Conservation (phyloP, 2,329 filamentous ascomycete genomes). For the Westerdykella sp. region DNA sequence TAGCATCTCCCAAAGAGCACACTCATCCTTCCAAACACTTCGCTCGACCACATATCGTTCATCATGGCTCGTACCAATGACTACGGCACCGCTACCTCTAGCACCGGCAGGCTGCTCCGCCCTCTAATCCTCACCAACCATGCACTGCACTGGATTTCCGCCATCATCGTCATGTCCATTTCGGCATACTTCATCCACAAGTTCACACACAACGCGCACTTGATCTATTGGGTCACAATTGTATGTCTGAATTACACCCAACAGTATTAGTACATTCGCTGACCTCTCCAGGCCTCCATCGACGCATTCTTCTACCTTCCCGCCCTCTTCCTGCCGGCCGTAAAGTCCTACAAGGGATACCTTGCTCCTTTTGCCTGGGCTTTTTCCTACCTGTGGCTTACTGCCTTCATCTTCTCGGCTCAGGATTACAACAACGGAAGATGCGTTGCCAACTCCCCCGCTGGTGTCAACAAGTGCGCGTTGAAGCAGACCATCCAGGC, state of each 20-base stretch:
- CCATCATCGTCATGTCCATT: conserved; percentile 15
- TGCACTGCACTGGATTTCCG: conserved; percentile 11
- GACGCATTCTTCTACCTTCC: conserved; percentile 12
- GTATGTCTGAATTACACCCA: conserved; percentile 3
- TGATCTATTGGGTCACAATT: conserved; percentile 15
- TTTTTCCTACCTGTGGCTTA: conserved; percentile 22
- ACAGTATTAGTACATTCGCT: background rate
- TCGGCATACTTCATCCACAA: conserved; percentile 14
- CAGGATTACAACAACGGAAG: conserved; percentile 16
- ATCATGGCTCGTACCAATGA: conserved; percentile 3
- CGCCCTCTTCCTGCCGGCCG: conserved; percentile 7
- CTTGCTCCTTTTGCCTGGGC: conserved; percentile 13
- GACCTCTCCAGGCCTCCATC: conserved; percentile 7
- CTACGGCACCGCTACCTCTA: conserved; percentile 10
- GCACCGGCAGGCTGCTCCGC: conserved; percentile 3
- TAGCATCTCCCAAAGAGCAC: too few species aligned
- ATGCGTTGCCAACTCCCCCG: conserved; percentile 9
- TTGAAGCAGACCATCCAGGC: conserved; percentile 18
- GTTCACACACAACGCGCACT: conserved; percentile 11
- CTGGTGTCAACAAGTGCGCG: conserved; percentile 8
- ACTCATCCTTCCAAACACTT: too few species aligned
- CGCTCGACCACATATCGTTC: too few species aligned
- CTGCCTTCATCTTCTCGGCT: conserved; percentile 18
- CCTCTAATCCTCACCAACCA: conserved; percentile 13
- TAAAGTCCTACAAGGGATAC: conserved; percentile 19